phyloP scores from a whole-genome alignment of 371 early-diverging fungal species.

The Ecytonucleospora hepatopenaei region DNA sequence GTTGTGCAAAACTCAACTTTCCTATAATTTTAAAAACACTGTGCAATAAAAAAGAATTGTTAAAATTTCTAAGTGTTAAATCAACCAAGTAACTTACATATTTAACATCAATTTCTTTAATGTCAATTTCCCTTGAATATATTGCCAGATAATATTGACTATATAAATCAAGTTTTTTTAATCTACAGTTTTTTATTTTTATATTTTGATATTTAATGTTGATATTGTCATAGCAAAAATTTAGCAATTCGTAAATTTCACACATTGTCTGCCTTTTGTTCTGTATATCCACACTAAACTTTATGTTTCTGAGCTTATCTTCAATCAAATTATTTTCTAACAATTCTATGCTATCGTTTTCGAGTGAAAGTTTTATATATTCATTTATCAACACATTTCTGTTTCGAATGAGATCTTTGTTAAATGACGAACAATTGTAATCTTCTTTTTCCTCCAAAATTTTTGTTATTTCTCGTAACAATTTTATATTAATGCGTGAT shows the following conservation, averaged over 20 bases:
- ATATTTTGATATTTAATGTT: neutral
- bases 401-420: neutral
- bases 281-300: neutral
- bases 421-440: neutral
- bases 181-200: neutral
- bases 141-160: neutral
- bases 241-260: neutral
- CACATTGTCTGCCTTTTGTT: too few relatives aligned
- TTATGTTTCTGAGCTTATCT: too few relatives aligned
- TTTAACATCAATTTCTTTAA: neutral
- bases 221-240: neutral
- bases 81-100: neutral
- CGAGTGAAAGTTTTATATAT: neutral
- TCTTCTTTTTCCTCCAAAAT: neutral
- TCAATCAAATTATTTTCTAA: too few relatives aligned
- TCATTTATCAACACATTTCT: neutral
- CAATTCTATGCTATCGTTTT: neutral
- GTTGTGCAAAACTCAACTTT: neutral
- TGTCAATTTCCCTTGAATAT: neutral
- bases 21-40: neutral
- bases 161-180: neutral
- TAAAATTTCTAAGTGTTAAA: neutral
- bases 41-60: neutral
- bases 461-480: neutral
- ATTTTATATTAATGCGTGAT: neutral